Evolutionary conservation across 768 basidiomycete genomes (phyloP).

Genomic region (Porphyrellus cyaneotinctus): DNA sequence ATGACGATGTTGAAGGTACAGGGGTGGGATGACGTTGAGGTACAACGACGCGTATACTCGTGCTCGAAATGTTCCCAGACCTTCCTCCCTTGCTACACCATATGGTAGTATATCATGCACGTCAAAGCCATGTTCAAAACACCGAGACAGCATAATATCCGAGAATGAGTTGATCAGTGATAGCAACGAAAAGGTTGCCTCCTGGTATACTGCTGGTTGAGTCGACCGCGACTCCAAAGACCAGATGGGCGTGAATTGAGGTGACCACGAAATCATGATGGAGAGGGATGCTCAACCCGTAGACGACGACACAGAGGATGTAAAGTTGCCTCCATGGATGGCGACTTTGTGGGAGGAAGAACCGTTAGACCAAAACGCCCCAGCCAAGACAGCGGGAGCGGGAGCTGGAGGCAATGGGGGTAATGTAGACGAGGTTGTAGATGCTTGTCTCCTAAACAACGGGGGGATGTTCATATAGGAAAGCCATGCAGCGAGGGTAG

Average conservation of each 20-base stretch:
- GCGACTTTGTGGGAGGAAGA: slow-evolving; percentile 61
- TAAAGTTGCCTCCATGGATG: slow-evolving; percentile 90
- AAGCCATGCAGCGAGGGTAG: slow-evolving; percentile 41
- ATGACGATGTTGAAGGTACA: no score
- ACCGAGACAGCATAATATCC: slow-evolving; percentile 16
- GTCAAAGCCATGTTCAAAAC: slow-evolving; percentile 18
- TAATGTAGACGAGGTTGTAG: slow-evolving; percentile 45
- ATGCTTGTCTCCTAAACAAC: slow-evolving; percentile 49
- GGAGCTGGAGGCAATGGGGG: slow-evolving; percentile 51
- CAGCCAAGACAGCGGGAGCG: slow-evolving; percentile 81
- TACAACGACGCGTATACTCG: slow-evolving; percentile 18
- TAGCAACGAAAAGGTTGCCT: slow-evolving; percentile 15
- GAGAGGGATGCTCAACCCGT: slow-evolving; percentile 12
- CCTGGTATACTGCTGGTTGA: slow-evolving; percentile 14
- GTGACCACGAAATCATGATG: neutral
- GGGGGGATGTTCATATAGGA: slow-evolving; percentile 42
- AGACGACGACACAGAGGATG: slow-evolving; percentile 44
- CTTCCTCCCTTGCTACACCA: slow-evolving; percentile 6
- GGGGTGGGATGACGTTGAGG: slow-evolving; percentile 4
- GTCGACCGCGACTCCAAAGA: slow-evolving; percentile 14
- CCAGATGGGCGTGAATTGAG: slow-evolving; percentile 10
- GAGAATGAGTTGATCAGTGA: slow-evolving; percentile 9
- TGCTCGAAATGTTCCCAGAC: slow-evolving; percentile 11
- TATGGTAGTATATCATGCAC: slow-evolving; percentile 21
- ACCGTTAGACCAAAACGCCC: slow-evolving; percentile 85